Evolutionary conservation across 345 rosid genomes (phyloP), one percentile per base, ranked within the genome.

Genomic region (Aegle marmelos): DNA sequence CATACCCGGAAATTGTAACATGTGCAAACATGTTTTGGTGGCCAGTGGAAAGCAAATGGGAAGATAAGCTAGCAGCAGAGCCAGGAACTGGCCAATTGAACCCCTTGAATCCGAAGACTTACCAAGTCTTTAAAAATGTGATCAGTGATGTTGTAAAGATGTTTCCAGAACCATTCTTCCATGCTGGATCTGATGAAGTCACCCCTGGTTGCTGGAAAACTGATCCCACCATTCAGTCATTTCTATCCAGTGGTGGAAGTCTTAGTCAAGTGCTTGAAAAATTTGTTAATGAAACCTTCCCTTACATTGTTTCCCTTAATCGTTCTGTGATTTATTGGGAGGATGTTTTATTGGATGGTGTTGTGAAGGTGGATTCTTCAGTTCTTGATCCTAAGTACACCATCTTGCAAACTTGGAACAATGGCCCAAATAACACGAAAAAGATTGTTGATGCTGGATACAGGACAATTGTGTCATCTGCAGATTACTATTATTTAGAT

Each of bases 11-110:
- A 21, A 90, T 92, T 14, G 89, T 93, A 67, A 74, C 95, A 58
- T 92, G 96, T n/a, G 92, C 90, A 56, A 87, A 95, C 86, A 92
- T 91, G 98, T 91, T 91, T 69, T 93, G 95, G 98, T 92, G 85
- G 90, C 95, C 95, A 11, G 87, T 87, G 4, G 91, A 85, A 28
- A 80, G 71, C 58, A 59, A 76, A 28, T 87, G 93, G 97, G 78
- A 66, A 0, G 95, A 93, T 30, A 83, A 87, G 74, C 82, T 93
- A 50, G 95, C 98, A 70, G 80, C 97, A 9, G 94, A 95, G 75
- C 98, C 98, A 0, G 97, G 93, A 77, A 84, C 94, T 8, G 98
- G 98, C 67, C 98, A 95, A 24, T 90, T 95, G 72, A 95, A 95
- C 73, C 98, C 98, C 1, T 77, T 93, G 75, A 89, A 64, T 75